Base-by-base conservation (phyloP, 2,329 filamentous ascomycete species). In the Zymoseptoria passerinii region DNA sequence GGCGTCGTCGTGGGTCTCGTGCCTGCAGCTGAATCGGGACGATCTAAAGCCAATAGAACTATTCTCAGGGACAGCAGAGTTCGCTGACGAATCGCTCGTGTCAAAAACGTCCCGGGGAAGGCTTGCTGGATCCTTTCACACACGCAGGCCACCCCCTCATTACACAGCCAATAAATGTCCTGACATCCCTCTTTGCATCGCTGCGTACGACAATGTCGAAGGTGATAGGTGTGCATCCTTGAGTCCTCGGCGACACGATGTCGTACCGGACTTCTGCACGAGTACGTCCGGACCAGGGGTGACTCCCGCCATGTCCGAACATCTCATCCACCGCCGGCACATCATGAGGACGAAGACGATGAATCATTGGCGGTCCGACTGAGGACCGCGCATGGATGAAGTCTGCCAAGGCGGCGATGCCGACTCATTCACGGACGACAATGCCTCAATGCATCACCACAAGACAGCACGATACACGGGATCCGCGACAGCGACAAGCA, bases 401-500 rank as follows among this genome's bases (percentile, higher is more conserved):
- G 23, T 29, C 10, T 2, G 28, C 13, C 35, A n/a, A 44, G 16
- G 35, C 35, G 35, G 35, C 35, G 35, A 44, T 16, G 35, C 13
- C 35, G 35, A 13, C 35, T 16, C 10, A 44, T 44, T 16, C n/a
- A 13, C 13, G 13, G 19, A 23, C 29, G 52, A 56, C 23, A 4
- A 4, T 23, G 23, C 23, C 2, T 23, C 23, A 4, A 4, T 23
- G 23, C 23, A 23, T 23, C 23, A 23, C 23, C 23, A 23, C 40
- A 53, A 40, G 57, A 28, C 52, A 48, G 27, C 19, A 40, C 19
- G 49, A 54, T 52, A 23, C 50, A 27, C 8, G 51, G 28, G 48
- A 54, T 58, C 18, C 19, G 49, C 49, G 6, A 52, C 27, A 48
- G 52, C 59, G 57, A 61, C 61, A 58, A 54, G 59, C 56, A 59